phyloP scores from a whole-genome alignment of 2,329 filamentous ascomycete species.

The Exophiala dermatitidis region DNA sequence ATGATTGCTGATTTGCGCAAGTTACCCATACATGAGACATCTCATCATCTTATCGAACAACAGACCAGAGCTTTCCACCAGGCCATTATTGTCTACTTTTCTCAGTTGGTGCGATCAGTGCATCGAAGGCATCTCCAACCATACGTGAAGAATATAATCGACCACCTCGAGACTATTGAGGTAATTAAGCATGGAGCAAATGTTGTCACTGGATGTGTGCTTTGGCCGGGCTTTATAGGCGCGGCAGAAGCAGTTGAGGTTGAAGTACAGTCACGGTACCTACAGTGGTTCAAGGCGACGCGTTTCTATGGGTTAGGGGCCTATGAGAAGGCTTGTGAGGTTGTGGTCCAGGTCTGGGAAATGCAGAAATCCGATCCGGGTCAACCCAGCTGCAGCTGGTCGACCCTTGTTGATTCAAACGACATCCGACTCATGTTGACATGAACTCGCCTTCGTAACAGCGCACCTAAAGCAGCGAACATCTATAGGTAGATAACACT shows the following conservation, averaged over 20 bases:
- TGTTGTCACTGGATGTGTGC: background rate
- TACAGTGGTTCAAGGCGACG: background rate
- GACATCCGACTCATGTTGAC: no score
- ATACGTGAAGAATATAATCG: conserved; percentile 3
- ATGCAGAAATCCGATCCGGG: no score
- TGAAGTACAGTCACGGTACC: conserved; percentile 37
- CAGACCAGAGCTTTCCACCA: conserved; percentile 7
- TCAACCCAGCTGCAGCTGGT: no score
- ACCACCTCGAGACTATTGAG: conserved; percentile 3
- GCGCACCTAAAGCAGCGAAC: no score
- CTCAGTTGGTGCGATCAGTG: conserved; percentile 1
- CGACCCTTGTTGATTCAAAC: no score
- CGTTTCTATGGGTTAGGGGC: no score
- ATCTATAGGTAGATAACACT: no score
- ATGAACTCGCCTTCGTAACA: no score
- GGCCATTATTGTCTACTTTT: conserved; percentile 4
- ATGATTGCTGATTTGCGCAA: no score
- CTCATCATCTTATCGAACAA: background rate
- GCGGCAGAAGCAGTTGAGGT: conserved; percentile 44
- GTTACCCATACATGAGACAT: background rate
- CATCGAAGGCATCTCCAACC: conserved; percentile 3
- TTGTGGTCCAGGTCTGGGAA: no score
- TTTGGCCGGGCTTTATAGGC: conserved; percentile 35
- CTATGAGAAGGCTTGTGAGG: no score
- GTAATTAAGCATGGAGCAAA: conserved; percentile 2